Percentiles rank a stretch among this genome's conserved stretches.
phyloP scores from a whole-genome alignment of 2,329 filamentous ascomycete genomes.

The Stylonectria norvegica region DNA sequence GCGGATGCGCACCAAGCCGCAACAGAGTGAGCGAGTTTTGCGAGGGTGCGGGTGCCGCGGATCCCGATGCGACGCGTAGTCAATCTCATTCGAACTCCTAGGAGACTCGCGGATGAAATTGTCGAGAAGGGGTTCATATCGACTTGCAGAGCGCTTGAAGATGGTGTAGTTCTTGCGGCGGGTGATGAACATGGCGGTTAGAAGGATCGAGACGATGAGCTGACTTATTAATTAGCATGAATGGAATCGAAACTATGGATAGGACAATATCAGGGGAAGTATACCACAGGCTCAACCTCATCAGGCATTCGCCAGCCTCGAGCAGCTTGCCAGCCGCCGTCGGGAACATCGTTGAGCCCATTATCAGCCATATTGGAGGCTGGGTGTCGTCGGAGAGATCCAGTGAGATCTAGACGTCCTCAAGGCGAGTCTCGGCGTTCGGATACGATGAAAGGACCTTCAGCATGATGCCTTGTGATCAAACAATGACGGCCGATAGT shows the following conservation, averaged over 20 bases:
- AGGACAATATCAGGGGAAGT: neutral
- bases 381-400: neutral
- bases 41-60: conserved; percentile 12
- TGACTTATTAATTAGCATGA: conserved; percentile 14
- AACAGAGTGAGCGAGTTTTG: conserved; percentile 16
- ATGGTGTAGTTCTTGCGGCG: conserved; percentile 35
- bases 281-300: conserved; percentile 4
- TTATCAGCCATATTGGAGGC: neutral
- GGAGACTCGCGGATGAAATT: conserved; percentile 17
- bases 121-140: conserved; percentile 23
- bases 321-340: conserved; percentile 4
- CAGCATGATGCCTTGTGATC: no score
- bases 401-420: no score
- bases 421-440: no score
- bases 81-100: conserved; percentile 20
- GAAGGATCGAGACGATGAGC: conserved; percentile 37
- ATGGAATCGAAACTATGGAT: neutral
- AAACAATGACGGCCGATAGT: no score
- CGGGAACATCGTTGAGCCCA: conserved; percentile 1
- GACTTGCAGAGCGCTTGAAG: conserved; percentile 15
- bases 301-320: conserved; percentile 2
- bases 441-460: no score
- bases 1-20: conserved; percentile 35
- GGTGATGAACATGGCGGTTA: conserved; percentile 37
- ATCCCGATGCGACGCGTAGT: conserved; percentile 8